Percentiles rank a stretch among this genome's conserved stretches.
phyloP scores from a whole-genome alignment of 1,139 yeast genomes.

The Wickerhamomyces sp. region DNA sequence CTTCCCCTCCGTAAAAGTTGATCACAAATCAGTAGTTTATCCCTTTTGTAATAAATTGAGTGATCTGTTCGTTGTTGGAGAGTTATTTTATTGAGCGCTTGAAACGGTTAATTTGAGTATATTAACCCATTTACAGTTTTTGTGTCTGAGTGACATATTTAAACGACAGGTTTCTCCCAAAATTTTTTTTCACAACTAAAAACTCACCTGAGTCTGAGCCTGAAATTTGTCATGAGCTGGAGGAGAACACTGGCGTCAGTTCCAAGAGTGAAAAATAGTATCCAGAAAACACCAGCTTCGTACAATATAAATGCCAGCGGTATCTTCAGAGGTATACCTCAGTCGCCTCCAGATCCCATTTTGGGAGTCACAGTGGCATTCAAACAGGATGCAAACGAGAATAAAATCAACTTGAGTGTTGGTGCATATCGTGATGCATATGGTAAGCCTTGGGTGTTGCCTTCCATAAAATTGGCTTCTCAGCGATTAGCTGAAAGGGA shows the following conservation, averaged over 20 bases:
- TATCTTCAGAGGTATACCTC: constrained; percentile 12
- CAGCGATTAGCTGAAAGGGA: constrained; percentile 33
- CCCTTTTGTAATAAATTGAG: neutral
- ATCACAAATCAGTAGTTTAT: neutral
- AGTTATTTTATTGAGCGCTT: no score
- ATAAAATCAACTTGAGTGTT: constrained; percentile 83
- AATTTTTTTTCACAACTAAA: no score
- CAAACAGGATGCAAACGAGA: constrained; percentile 47
- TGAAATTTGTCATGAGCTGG: constrained; percentile 1
- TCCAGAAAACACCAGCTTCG: neutral
- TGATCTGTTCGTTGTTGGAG: neutral
- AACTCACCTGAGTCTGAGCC: no score
- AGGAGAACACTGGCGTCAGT: constrained; percentile 2
- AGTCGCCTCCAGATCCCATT: constrained; percentile 63
- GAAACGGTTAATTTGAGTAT: no score
- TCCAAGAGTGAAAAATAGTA: neutral
- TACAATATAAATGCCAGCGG: neutral
- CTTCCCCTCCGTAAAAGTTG: neutral
- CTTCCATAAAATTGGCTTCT: constrained; percentile 73
- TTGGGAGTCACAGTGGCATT: constrained; percentile 63
- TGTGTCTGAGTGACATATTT: no score
- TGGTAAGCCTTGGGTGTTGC: constrained; percentile 88
- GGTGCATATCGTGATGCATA: constrained; percentile 87
- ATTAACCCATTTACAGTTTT: no score
- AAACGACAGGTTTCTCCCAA: no score